Base-by-base conservation (phyloP, 75 land plant genomes). In the Sequoiadendron giganteum region DNA sequence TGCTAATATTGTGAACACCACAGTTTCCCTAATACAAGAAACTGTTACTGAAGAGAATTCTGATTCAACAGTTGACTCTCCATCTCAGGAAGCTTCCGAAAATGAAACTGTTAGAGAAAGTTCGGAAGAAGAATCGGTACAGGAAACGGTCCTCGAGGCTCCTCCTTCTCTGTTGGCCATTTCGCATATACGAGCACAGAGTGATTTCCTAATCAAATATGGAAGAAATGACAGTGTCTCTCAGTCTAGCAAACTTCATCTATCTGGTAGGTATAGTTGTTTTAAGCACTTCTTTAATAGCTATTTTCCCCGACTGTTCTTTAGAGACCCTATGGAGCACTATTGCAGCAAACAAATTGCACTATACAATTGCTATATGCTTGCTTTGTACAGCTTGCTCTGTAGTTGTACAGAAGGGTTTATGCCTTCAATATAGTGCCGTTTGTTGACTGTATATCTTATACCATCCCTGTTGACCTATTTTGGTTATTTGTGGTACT, bases 211-310 rank as follows among this genome's bases (percentile, higher is more conserved):
- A 3, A 45, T 45, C 84, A 82, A 82, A n/a, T 49, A 82, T 42
- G 84, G 84, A 47, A 82, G 84, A 82, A 82, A 82, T 82, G 84
- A 47, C 14, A 82, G 84, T 34, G n/a, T n/a, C 47, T 82, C 84
- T 47, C 84, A 82, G 32, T 82, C 49, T n/a, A 21, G 30, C 8
- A 47, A 45, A 42, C 52, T 82, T 45, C n/a, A 28, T 47, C 11
- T 82, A 11, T 82, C 84, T 47, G 38, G 77, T 75, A 75, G 3
- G 77, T 34, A 34, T 39, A 34, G 13, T 75, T 34, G 77, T 75
- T 75, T 25, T 32, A 34, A 34, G 38, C 34, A 75, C 14, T 75
- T 3, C 15, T 75, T 32, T 34, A 75, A 75, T 32, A 34, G 77
- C 77, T 73, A 13, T 32, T 73, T 73, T 13, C 4, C 11, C 2